Evolutionary conservation across 345 rosid genomes (phyloP), one percentile per base, ranked within the genome.

Genomic region (Eucalyptus erythrocorys): DNA sequence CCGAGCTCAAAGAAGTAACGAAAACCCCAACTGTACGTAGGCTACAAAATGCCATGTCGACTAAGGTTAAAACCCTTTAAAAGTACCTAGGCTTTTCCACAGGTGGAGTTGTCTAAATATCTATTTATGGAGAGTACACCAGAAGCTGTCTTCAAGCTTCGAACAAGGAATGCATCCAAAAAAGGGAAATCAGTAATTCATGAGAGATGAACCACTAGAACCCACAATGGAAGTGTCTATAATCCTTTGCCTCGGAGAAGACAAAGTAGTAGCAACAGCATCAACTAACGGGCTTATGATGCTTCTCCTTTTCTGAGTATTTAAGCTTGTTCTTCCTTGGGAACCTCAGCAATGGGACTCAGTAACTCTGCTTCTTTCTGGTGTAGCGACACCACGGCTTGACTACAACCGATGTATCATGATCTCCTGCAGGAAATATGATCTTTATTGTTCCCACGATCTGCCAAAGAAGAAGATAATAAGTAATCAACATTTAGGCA

Each of bases 161-260:
- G 30, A 26, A 26, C 30, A 27, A 12, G 66, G 2, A 61, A 30
- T 27, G 68, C 32, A 64, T 30, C 34, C 34, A 13, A 27, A 27
- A 3, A 64, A 40, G 48, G 48, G 24, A 32, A 16, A 87, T 97
- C 95, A 95, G 91, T 86, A 96, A 64, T 97, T 96, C 95, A 94
- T 92, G 80, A 98, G 97, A 89, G 97, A 96, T 89, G 98, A 96
- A 89, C 94, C 96, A 91, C 94, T 94, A 92, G 94, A 94, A 90
- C 90, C 96, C 88, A 97, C 99, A 93, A 97, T 96, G 34, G 98
- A 91, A 91, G 97, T 92, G 91, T 98, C 97, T 19, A 96, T 95
- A 42, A 95, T 94, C 88, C 98, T 95, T 91, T 93, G 98, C 92
- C 96, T 94, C 1, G 98, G 97, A 27, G 99, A 98, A 88, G 94